Percentiles rank a stretch among this genome's conserved stretches.
Evolutionary conservation across 306 rosid species (phyloP).

Genomic region (Geum urbanum): DNA sequence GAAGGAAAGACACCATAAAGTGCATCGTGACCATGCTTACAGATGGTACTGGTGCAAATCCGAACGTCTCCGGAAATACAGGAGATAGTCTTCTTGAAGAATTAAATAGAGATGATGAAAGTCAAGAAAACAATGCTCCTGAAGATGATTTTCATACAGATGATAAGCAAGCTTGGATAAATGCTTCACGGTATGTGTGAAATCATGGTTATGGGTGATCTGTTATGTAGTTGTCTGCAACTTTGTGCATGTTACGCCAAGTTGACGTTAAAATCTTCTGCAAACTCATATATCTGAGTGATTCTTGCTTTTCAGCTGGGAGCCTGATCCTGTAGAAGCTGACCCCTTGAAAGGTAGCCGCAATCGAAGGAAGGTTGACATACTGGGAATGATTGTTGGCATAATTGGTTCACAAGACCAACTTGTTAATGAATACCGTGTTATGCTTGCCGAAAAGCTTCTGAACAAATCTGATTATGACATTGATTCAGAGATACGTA

Average conservation of each 20-base stretch:
- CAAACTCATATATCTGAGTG: slow-evolving; percentile 15
- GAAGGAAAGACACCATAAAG: slow-evolving; percentile 96
- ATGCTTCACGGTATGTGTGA: slow-evolving; percentile 54
- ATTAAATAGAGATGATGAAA: slow-evolving; percentile 87
- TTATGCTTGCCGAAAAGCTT: slow-evolving; percentile 98
- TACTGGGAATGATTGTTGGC: slow-evolving; percentile 96
- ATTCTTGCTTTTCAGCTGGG: slow-evolving; percentile 67
- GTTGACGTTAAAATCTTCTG: not conserved
- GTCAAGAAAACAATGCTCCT: slow-evolving; percentile 64
- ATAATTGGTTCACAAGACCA: slow-evolving; percentile 96
- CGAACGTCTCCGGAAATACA: slow-evolving; percentile 74
- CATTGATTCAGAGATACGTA: slow-evolving; percentile 88
- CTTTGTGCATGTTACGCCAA: not conserved
- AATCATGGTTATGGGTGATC: slow-evolving; percentile 5
- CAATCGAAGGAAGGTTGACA: slow-evolving; percentile 85
- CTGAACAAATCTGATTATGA: slow-evolving; percentile 92
- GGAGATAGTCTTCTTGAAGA: slow-evolving; percentile 99
- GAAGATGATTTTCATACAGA: slow-evolving; percentile 87
- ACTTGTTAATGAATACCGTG: slow-evolving; percentile 88
- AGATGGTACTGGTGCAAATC: slow-evolving; percentile 82
- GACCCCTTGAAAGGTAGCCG: slow-evolving; percentile 88
- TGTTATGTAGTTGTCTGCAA: slow-evolving; percentile 6
- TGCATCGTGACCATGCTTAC: slow-evolving; percentile 97
- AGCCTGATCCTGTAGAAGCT: slow-evolving; percentile 98
- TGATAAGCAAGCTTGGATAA: slow-evolving; percentile 93